Evolutionary conservation across 805 yeast genomes (phyloP).

Genomic region (Pichia scutulata): DNA sequence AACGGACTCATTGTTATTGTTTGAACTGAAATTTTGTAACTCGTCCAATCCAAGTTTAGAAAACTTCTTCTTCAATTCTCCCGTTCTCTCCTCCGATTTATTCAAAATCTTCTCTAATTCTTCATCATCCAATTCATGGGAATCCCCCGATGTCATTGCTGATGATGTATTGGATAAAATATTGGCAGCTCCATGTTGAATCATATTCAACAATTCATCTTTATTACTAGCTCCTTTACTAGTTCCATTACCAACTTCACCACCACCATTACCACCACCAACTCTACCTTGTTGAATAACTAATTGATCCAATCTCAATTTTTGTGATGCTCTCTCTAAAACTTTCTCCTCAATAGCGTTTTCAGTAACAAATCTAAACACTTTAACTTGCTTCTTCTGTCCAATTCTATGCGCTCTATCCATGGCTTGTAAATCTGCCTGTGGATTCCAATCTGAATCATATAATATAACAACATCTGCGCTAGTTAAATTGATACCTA

Average conservation of each 20-base stretch:
- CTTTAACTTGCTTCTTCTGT: slow-evolving; percentile 76
- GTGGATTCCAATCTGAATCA: slow-evolving; percentile 88
- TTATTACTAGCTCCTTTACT: slow-evolving; percentile 46
- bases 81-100: slow-evolving; percentile 57
- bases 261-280: slow-evolving; percentile 26
- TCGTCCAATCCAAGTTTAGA: slow-evolving; percentile 67
- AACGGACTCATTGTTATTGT: slow-evolving; percentile 41
- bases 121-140: slow-evolving; percentile 33
- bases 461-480: slow-evolving; percentile 70
- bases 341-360: slow-evolving; percentile 81
- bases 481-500: slow-evolving; percentile 76
- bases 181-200: slow-evolving; percentile 74
- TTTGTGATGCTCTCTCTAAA: slow-evolving; percentile 74
- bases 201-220: slow-evolving; percentile 72
- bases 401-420: slow-evolving; percentile 88
- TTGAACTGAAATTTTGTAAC: slow-evolving; percentile 56
- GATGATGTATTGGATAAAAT: slow-evolving; percentile 34
- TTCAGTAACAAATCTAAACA: slow-evolving; percentile 69
- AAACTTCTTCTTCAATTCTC: slow-evolving; percentile 53
- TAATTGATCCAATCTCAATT: slow-evolving; percentile 68
- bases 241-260: slow-evolving; percentile 21
- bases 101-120: slow-evolving; percentile 57
- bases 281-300: slow-evolving; percentile 70
- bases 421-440: slow-evolving; percentile 85
- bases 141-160: slow-evolving; percentile 19